Evolutionary conservation across 228 moss, liverwort and hornwort genomes (phyloP).

Genomic region (Sphagnum fallax): DNA sequence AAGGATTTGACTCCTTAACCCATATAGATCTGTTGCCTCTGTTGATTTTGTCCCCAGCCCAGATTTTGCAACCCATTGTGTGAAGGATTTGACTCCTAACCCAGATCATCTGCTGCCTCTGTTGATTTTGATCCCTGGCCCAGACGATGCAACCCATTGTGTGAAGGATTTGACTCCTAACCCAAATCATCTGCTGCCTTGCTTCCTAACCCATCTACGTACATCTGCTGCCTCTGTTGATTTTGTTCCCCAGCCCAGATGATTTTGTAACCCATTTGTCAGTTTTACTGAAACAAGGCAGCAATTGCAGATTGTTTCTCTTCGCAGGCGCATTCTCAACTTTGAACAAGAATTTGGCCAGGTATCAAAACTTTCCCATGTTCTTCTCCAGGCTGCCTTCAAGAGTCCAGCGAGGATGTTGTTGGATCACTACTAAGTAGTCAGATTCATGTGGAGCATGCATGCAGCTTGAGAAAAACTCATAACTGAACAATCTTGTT

Average conservation of each 20-base stretch:
- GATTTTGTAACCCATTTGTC: neutral
- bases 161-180: neutral
- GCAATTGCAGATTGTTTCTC: conserved; percentile 64
- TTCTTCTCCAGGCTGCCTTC: neutral
- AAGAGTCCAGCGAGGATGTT: too few species aligned
- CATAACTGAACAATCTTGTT: neutral
- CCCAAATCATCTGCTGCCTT: neutral
- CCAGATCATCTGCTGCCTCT: too few species aligned
- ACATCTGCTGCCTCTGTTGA: neutral
- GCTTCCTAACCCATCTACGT: neutral
- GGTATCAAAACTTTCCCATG: conserved; percentile 43
- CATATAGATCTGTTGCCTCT: too few species aligned
- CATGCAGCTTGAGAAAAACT: neutral
- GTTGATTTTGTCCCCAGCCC: too few species aligned
- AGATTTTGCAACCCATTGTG: too few species aligned
- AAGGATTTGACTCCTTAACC: neutral
- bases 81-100: too few species aligned
- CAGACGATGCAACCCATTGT: neutral
- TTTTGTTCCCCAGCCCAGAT: too few species aligned
- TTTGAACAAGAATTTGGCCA: conserved; percentile 54
- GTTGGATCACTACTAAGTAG: too few species aligned
- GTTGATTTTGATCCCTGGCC: too few species aligned
- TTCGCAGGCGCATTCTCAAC: conserved; percentile 59
- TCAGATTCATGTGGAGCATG: neutral
- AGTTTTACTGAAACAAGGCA: neutral